Evolutionary conservation across 306 rosid genomes (phyloP), one percentile per base, ranked within the genome.

Genomic region (Fagus sylvatica): DNA sequence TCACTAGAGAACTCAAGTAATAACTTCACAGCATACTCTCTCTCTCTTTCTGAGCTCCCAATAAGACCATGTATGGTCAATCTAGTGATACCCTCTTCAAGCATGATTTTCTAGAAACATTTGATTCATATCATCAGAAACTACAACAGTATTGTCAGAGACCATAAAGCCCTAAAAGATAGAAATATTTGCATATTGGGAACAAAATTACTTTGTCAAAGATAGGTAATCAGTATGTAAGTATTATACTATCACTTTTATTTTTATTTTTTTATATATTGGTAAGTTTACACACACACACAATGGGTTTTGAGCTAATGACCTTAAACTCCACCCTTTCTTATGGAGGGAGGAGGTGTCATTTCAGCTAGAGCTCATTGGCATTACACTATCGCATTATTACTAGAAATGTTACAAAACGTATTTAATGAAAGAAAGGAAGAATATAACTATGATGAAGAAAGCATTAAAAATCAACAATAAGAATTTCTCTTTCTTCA

Each of bases 11-110:
- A 87, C 75, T 89, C 89, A 28, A 79, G 91, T 70, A 89, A 81
- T 60, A 89, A 72, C 72, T 85, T 87, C 65, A 84, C 84, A 76
- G 89, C 91, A 73, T 70, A 43, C 79, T 89, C 93, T 85, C 84
- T 83, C 84, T 89, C 91, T 71, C 83, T 83, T 84, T 87, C 89
- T 34, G 88, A 82, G 78, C 81, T 87, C 80, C 91, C 90, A 54
- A 72, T 87, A 75, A 87, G 93, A 87, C 93, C 78, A 76, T 78
- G 88, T 81, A 89, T 84, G 12, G 90, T 90, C 87, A 89, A 74
- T 82, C 87, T 89, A 67, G 87, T 82, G 53, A 80, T 62, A 33
- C 90, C 88, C 33, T 80, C 83, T 80, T 85, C 88, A 78, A 85
- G 93, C 91, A 89, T 81, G 61, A 85, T 84, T 73, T 84, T 82